These are phyloP conservation scores for Lactarius akahatsu DNA, from an alignment of 768 basidiomycete genomes.

Conservation along the genomic window DNA sequence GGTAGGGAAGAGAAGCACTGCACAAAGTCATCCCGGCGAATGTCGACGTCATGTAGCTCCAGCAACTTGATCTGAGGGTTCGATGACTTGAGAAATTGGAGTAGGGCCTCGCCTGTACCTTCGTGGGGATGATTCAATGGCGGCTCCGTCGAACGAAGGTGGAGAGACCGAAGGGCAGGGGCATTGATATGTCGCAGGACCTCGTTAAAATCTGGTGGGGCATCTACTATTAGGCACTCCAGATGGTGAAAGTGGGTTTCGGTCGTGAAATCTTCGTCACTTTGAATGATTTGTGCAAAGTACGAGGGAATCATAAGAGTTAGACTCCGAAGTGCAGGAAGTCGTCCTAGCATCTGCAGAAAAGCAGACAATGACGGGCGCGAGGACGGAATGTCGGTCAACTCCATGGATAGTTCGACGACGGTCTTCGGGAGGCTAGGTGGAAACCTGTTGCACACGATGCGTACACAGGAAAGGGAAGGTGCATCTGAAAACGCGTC, in stretches of 20 bases:
- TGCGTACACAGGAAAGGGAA: conserved; percentile 31
- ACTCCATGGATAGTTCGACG: conserved; percentile 18
- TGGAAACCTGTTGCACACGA: conserved; percentile 26
- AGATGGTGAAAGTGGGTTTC: conserved; percentile 33
- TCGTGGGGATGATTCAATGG: conserved; percentile 38
- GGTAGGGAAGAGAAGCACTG: conserved; percentile 40
- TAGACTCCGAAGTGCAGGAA: conserved; percentile 44
- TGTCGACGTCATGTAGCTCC: conserved; percentile 51
- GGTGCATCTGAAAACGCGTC: conserved; percentile 38
- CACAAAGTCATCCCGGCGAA: conserved; percentile 41
- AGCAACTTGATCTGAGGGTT: conserved; percentile 39
- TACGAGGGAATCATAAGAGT: conserved; percentile 41
- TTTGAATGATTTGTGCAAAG: conserved; percentile 33
- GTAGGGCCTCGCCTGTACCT: conserved; percentile 35
- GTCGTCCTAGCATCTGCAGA: conserved; percentile 38
- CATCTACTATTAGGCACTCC: conserved; percentile 35
- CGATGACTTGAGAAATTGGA: conserved; percentile 36
- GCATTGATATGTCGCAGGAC: conserved; percentile 35
- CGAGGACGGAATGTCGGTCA: conserved; percentile 26
- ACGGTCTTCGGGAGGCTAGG: conserved; percentile 22
- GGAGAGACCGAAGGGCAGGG: conserved; percentile 41
- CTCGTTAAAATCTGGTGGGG: conserved; percentile 36
- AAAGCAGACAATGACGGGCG: conserved; percentile 30
- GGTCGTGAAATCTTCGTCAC: conserved; percentile 22
- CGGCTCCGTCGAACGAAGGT: conserved; percentile 43